These are phyloP conservation scores for Conoideocrella luteorostrata DNA, from an alignment of 2,329 filamentous ascomycete genomes.

Conservation along the genomic window DNA sequence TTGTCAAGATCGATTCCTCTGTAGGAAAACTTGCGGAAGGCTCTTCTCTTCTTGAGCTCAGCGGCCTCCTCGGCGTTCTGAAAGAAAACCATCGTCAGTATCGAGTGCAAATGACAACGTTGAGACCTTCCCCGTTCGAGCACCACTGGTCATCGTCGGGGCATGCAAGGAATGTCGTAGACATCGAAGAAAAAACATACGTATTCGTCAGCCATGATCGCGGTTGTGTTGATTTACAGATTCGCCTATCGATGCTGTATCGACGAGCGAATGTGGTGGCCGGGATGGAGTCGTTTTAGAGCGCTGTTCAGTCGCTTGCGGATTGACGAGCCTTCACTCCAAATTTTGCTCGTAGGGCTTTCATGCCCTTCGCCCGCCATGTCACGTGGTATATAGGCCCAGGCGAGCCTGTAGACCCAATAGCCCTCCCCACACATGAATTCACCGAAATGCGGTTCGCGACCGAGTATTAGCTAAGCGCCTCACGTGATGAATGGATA, in stretches of 20 bases:
- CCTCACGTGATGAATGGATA: too few relatives aligned
- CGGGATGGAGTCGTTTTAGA: slow-evolving; percentile 29
- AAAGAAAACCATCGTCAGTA: slow-evolving; percentile 23
- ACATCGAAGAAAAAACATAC: slow-evolving; percentile 49
- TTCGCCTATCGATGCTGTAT: slow-evolving; percentile 39
- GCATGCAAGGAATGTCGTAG: slow-evolving; percentile 20
- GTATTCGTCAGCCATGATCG: slow-evolving; percentile 86
- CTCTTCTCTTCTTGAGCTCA: slow-evolving; percentile 99
- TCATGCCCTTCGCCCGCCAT: slow-evolving; percentile 30
- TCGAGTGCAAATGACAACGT: background rate
- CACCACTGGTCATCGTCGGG: slow-evolving; percentile 12
- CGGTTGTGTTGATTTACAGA: slow-evolving; percentile 36
- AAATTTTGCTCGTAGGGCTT: slow-evolving; percentile 34
- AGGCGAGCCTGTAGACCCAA: too few relatives aligned
- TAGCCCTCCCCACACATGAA: too few relatives aligned
- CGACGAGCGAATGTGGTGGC: slow-evolving; percentile 36
- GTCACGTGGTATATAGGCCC: slow-evolving; percentile 21
- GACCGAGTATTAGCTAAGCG: background rate
- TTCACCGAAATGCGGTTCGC: too few relatives aligned
- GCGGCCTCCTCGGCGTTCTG: slow-evolving; percentile 97
- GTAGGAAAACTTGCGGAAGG: slow-evolving; percentile 99
- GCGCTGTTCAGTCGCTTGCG: slow-evolving; percentile 22
- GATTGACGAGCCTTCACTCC: slow-evolving; percentile 21
- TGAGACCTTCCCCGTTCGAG: background rate
- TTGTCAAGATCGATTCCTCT: slow-evolving; percentile 98